These are phyloP conservation scores for Fusarium kyushuense DNA, from an alignment of 2,329 filamentous ascomycete genomes.

Conservation along the genomic window DNA sequence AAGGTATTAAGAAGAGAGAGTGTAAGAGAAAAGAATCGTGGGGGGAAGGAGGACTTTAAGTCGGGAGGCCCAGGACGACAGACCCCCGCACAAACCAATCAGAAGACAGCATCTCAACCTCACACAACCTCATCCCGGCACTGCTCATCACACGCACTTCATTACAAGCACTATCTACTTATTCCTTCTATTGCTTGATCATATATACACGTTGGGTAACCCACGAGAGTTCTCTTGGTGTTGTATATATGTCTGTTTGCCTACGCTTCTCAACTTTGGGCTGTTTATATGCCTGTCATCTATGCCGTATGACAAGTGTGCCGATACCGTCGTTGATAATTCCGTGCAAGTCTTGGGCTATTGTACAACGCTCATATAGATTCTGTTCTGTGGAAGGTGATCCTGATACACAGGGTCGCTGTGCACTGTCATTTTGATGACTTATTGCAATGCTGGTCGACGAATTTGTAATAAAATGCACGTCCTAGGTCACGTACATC, in stretches of 20 bases:
- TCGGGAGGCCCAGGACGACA: slow-evolving; percentile 11
- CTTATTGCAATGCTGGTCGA: not conserved
- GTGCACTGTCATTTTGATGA: not conserved
- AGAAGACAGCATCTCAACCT: slow-evolving; percentile 31
- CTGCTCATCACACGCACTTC: slow-evolving; percentile 13
- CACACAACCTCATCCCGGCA: slow-evolving; percentile 42
- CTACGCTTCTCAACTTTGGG: not conserved
- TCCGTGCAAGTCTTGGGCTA: not conserved
- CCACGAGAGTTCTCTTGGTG: not conserved
- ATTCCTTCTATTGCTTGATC: not conserved
- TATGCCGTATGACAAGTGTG: not conserved
- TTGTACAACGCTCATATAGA: not conserved
- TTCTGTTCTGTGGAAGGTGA: not conserved
- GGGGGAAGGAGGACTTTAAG: slow-evolving; percentile 43
- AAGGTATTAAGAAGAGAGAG: slow-evolving; percentile 36
- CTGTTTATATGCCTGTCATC: not conserved
- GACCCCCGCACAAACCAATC: slow-evolving; percentile 40
- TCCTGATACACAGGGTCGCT: not conserved
- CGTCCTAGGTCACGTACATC: not conserved
- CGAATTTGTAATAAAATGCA: not conserved
- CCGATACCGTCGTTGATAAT: not conserved
- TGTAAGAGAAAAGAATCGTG: slow-evolving; percentile 20
- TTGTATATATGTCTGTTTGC: not conserved
- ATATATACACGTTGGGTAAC: not conserved
- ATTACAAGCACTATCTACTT: not conserved